These are phyloP conservation scores for Arthroderma uncinatum DNA, from an alignment of 2,329 filamentous ascomycete species.

Conservation along the genomic window DNA sequence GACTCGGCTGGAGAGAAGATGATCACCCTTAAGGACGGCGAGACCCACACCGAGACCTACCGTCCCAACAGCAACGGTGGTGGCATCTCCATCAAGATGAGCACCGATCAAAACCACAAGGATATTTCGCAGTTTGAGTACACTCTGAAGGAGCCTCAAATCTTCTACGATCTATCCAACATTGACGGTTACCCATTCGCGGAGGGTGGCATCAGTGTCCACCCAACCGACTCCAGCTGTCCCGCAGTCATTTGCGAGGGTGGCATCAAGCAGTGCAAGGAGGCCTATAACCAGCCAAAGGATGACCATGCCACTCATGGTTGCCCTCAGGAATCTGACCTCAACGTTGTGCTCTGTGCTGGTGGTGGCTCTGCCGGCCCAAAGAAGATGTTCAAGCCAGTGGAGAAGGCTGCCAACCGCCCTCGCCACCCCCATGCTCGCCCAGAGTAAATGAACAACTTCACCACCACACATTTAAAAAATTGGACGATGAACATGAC, in stretches of 20 bases:
- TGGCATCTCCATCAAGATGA: conserved; percentile 35
- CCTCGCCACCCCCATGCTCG: conserved; percentile 13
- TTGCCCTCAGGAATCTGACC: conserved; percentile 27
- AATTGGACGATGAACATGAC: not conserved
- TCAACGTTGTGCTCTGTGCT: conserved; percentile 26
- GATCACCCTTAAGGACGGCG: conserved; percentile 27
- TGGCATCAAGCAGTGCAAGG: conserved; percentile 27
- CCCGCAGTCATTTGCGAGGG: conserved; percentile 26
- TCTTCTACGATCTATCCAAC: conserved; percentile 34
- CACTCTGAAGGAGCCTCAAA: conserved; percentile 23
- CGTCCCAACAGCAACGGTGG: conserved; percentile 28
- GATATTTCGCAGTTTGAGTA: conserved; percentile 37
- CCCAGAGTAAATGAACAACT: not conserved
- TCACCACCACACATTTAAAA: not conserved
- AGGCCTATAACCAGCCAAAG: conserved; percentile 31
- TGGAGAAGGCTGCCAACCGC: not conserved
- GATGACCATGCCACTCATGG: conserved; percentile 35
- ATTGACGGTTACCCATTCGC: conserved; percentile 29
- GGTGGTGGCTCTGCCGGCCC: conserved; percentile 5
- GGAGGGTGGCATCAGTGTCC: conserved; percentile 27
- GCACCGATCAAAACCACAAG: conserved; percentile 22
- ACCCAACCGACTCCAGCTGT: conserved; percentile 23
- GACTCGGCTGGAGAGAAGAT: conserved; percentile 24
- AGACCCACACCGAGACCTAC: conserved; percentile 27
- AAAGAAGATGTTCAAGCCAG: conserved; percentile 8